Conservation (phyloP, 106 monocot species). For the Dendrobium catenatum region DNA sequence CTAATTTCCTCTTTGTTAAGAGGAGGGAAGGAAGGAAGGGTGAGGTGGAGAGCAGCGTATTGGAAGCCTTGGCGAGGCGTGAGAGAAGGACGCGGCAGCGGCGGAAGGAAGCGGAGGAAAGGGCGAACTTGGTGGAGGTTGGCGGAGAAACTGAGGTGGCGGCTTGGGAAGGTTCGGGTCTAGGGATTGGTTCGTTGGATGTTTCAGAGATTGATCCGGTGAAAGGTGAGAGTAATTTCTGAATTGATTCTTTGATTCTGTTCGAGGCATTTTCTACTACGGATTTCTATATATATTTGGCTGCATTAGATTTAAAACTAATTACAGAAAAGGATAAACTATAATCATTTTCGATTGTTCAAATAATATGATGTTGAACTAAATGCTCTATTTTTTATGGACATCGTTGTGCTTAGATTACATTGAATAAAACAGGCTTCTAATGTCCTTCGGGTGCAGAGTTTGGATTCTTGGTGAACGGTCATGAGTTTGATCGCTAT, state of each 20-base stretch:
- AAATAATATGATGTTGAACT: too few relatives aligned
- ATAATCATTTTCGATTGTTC: too few relatives aligned
- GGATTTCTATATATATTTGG: neutral
- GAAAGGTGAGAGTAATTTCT: constrained; percentile 6
- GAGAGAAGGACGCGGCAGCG: constrained; percentile 13
- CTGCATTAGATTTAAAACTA: too few relatives aligned
- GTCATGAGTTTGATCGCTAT: constrained; percentile 22
- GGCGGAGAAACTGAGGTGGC: neutral
- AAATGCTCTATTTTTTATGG: too few relatives aligned
- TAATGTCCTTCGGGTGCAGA: constrained; percentile 5
- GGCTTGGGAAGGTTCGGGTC: too few relatives aligned
- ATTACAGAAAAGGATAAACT: too few relatives aligned
- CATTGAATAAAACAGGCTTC: neutral
- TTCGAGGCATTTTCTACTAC: neutral
- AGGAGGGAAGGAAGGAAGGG: constrained; percentile 5
- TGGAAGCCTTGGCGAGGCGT: constrained; percentile 12
- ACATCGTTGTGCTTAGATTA: neutral
- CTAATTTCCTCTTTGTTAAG: constrained; percentile 11
- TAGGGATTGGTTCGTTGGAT: constrained; percentile 6
- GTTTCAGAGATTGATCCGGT: constrained; percentile 16
- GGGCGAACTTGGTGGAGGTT: neutral
- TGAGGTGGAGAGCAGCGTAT: constrained; percentile 3
- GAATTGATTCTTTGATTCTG: neutral
- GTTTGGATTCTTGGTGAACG: constrained; percentile 21
- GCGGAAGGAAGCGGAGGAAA: neutral